Evolutionary conservation across 2,329 filamentous ascomycete species (phyloP), one percentile per base, ranked within the genome.

Genomic region (Penicillium frequentans): DNA sequence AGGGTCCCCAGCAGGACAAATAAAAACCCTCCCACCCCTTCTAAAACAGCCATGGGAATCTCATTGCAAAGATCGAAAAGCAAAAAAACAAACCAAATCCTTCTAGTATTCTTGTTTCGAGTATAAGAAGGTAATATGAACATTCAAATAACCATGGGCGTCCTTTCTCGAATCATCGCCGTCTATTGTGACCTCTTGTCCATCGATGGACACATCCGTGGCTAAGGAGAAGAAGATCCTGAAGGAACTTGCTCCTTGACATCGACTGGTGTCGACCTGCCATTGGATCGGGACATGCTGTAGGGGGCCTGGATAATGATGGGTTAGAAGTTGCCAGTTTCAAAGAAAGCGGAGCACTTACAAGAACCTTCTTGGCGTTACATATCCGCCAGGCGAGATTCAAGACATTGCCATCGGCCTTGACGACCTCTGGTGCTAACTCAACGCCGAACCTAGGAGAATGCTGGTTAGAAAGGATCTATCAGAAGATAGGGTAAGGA

Each of bases 361-460:
- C 91, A 77, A 98, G 75, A 63, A 96, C 95, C 76, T 93, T 91
- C 81, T 97, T 97, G 35, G 95, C 95, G 73, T 96, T 96, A 73
- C 90, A 95, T 62, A 99, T 90, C 69, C 95, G 85, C 93, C 93
- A 97, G 6, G 93, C 92, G 61, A 99, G 79, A 71, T 96, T 96
- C 69, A 84, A 86, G 58, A 98, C 90, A 65, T 88, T 96, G 6
- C 95, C 91, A 77, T 99, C 95, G 0, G 93, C 92, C 52, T 90
- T 86, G 31, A 99, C 95, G 1, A 98, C 93, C 45, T 91, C 91
- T 0, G 93, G 89, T 1, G 95, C 91, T 70, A 99, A 93, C 73
- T 99, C 95, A 58, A 99, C 90, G 51, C 93, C 95, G 73, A 99
- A 89, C 82, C 82, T 85, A 55, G 16, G 47, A 33, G 21, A 14